phyloP scores from a whole-genome alignment of 2,329 filamentous ascomycete species.

The Ophiostoma sp. region DNA sequence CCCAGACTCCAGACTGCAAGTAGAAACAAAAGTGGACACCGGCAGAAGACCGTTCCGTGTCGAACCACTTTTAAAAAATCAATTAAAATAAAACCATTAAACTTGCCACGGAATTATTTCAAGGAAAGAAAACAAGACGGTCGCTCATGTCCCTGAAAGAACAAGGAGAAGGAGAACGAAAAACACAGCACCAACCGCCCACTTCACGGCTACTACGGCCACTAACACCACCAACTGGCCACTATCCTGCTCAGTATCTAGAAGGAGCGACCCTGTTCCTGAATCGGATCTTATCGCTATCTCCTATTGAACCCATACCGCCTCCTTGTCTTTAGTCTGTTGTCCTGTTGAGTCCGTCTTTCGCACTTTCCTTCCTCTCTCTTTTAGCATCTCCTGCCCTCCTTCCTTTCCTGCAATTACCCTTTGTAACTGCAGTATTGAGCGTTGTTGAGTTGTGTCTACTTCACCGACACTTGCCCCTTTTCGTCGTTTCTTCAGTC shows the following conservation, averaged over 20 bases:
- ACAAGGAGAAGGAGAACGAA: background rate
- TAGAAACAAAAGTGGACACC: slow-evolving; percentile 17
- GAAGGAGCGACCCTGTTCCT: slow-evolving; percentile 20
- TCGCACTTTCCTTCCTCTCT: background rate
- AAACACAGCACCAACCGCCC: background rate
- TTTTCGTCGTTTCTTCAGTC: background rate
- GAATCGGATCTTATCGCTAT: slow-evolving; percentile 24
- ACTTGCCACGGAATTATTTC: background rate
- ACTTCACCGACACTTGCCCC: slow-evolving; percentile 9
- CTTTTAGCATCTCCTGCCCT: background rate
- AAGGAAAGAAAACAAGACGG: background rate
- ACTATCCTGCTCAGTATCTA: background rate
- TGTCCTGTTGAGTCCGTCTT: background rate
- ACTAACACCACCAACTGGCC: background rate
- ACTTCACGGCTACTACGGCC: background rate
- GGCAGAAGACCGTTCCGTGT: slow-evolving; percentile 23
- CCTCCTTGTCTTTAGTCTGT: background rate
- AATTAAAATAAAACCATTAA: background rate
- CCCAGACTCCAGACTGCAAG: too few relatives aligned
- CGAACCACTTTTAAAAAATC: slow-evolving; percentile 19
- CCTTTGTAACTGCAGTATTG: background rate
- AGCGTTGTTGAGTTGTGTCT: background rate
- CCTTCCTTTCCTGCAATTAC: background rate
- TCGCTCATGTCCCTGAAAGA: background rate
- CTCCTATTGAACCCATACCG: background rate